A percentile compares a stretch with the other conserved stretches of the same genome.
Conservation (phyloP, 108 stramenopile genomes). For the Pseudonitzschia pungens region DNA sequence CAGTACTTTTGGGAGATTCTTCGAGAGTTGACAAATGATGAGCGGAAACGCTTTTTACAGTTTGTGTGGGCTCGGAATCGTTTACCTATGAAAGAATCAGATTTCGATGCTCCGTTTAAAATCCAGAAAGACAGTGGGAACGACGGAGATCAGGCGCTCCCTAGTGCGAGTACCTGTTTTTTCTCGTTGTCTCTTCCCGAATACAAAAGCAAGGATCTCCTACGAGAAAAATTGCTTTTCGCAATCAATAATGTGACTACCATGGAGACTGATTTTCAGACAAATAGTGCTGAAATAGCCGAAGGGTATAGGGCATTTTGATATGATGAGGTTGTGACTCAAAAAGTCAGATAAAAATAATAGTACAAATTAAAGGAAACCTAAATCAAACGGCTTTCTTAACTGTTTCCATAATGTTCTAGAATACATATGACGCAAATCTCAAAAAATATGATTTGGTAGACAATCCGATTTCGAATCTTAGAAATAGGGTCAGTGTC, state of each 20-base stretch:
- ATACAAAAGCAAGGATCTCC: conserved; percentile 77
- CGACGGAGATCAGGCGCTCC: conserved; percentile 80
- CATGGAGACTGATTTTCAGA: conserved; percentile 97
- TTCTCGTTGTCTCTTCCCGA: conserved; percentile 91
- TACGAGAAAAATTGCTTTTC: conserved; percentile 87
- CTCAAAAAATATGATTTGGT: too few relatives aligned
- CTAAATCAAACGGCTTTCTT: not conserved
- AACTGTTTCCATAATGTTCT: not conserved
- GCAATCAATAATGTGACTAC: conserved; percentile 95
- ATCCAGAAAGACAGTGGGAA: conserved; percentile 71
- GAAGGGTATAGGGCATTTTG: conserved; percentile 79
- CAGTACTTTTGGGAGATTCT: conserved; percentile 92
- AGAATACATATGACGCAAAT: not conserved
- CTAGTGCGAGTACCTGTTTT: conserved; percentile 97
- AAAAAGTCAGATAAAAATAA: not conserved
- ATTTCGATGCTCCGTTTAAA: conserved; percentile 94
- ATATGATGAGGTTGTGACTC: not conserved
- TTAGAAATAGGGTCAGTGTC: too few relatives aligned
- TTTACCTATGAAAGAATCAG: conserved; percentile 79
- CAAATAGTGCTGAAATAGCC: conserved; percentile 81
- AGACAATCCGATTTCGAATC: too few relatives aligned
- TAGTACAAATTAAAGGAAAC: too few relatives aligned
- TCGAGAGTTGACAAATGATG: conserved; percentile 82
- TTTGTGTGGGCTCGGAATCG: conserved; percentile 98
- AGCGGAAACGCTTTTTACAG: conserved; percentile 88